Evolutionary conservation across 768 basidiomycete genomes (phyloP).

Genomic region (Antrodiella citrinella): DNA sequence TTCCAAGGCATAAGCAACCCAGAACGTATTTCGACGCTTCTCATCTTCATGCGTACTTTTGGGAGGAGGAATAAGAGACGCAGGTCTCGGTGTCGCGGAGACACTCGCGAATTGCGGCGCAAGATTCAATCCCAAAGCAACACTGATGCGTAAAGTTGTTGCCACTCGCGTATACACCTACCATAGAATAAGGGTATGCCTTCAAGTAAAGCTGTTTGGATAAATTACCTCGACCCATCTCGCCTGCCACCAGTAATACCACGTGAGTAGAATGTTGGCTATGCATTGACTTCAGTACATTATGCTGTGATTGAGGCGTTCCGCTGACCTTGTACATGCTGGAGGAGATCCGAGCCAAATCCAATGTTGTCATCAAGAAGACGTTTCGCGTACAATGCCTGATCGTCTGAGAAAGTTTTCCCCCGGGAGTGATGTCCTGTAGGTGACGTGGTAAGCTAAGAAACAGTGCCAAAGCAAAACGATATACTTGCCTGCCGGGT

Average conservation of each 20-base stretch:
- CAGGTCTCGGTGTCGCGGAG: slow-evolving; percentile 41
- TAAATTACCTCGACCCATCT: slow-evolving; percentile 63
- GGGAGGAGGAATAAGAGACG: slow-evolving; percentile 52
- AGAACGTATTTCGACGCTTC: slow-evolving; percentile 61
- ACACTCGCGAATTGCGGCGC: slow-evolving; percentile 43
- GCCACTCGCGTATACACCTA: slow-evolving; percentile 56
- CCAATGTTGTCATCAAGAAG: slow-evolving; percentile 39
- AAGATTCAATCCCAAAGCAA: slow-evolving; percentile 56
- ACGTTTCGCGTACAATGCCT: slow-evolving; percentile 46
- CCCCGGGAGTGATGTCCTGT: slow-evolving; percentile 38
- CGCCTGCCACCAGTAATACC: slow-evolving; percentile 32
- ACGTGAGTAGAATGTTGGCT: slow-evolving; percentile 57
- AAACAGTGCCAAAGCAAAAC: not conserved
- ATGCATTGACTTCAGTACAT: too few species aligned
- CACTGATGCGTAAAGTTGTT: slow-evolving; percentile 44
- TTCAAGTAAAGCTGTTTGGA: not conserved
- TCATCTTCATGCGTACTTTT: slow-evolving; percentile 60
- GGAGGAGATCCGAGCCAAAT: slow-evolving; percentile 47
- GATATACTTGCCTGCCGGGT: not conserved
- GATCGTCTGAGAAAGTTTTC: slow-evolving; percentile 52
- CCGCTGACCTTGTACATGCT: slow-evolving; percentile 46
- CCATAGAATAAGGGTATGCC: not conserved
- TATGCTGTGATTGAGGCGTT: too few species aligned
- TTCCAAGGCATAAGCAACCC: slow-evolving; percentile 17
- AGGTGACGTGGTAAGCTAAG: slow-evolving; percentile 36